Percentiles rank a stretch among this genome's conserved stretches.
phyloP scores from a whole-genome alignment of 495 filamentous ascomycete genomes.

The Saxophila tyrrhenica region DNA sequence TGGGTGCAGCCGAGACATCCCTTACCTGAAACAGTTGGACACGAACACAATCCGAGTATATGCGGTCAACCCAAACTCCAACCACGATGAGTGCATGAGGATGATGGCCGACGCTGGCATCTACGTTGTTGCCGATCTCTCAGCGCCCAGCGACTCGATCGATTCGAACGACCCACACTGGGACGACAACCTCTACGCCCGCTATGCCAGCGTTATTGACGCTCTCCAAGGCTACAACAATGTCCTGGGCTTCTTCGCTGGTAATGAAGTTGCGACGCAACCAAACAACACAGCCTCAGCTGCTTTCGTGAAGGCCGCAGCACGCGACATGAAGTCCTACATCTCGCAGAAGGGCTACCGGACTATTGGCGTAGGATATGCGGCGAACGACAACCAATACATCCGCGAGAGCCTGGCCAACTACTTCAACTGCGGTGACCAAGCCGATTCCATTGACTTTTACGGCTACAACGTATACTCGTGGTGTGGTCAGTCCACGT shows the following conservation, averaged over 20 bases:
- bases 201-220: constrained; percentile 79
- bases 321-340: constrained; percentile 88
- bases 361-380: constrained; percentile 82
- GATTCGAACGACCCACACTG: constrained; percentile 66
- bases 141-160: constrained; percentile 68
- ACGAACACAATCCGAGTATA: constrained; percentile 94
- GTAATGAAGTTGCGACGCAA: constrained; percentile 90
- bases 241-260: constrained; percentile 88
- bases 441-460: constrained; percentile 65
- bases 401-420: constrained; percentile 70
- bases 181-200: constrained; percentile 60
- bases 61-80: constrained; percentile 64
- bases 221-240: constrained; percentile 69
- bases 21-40: constrained; percentile 59
- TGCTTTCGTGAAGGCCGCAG: constrained; percentile 91
- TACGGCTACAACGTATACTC: constrained; percentile 99
- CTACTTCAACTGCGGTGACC: constrained; percentile 82
- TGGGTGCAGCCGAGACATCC: constrained; percentile 70
- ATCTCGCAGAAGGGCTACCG: constrained; percentile 70
- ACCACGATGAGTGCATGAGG: constrained; percentile 81
- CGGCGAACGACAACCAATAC: constrained; percentile 74
- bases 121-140: constrained; percentile 85
- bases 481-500: constrained; percentile 82
- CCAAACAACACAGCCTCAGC: constrained; percentile 70
- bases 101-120: constrained; percentile 76